These are phyloP conservation scores for Leccinum disarticulatum DNA, from an alignment of 768 basidiomycete species.

Conservation along the genomic window DNA sequence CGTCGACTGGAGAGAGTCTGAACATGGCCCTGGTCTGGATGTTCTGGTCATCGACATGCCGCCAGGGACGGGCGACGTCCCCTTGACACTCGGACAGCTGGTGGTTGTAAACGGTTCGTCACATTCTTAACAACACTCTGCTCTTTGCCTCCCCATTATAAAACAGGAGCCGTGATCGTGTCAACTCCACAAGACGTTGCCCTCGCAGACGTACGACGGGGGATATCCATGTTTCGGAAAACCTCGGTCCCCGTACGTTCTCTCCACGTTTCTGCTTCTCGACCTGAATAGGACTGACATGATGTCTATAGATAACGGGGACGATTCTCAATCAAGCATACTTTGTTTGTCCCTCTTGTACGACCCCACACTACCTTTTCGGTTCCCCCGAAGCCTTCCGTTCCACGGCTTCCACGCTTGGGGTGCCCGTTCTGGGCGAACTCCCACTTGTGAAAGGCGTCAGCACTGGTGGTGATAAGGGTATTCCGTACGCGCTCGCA, in stretches of 20 bases:
- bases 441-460: slow-evolving; percentile 78
- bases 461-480: slow-evolving; percentile 69
- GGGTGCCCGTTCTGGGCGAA: slow-evolving; percentile 69
- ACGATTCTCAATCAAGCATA: slow-evolving; percentile 86
- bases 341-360: slow-evolving; percentile 76
- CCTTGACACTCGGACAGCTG: slow-evolving; percentile 86
- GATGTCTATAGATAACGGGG: slow-evolving; percentile 67
- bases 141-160: neutral
- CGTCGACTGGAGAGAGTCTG: slow-evolving; percentile 74
- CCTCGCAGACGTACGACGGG: slow-evolving; percentile 87
- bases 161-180: slow-evolving; percentile 83
- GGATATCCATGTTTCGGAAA: slow-evolving; percentile 90
- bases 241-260: slow-evolving; percentile 76
- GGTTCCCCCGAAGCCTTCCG: slow-evolving; percentile 69
- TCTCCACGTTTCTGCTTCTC: neutral
- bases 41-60: slow-evolving; percentile 94
- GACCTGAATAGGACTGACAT: neutral
- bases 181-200: slow-evolving; percentile 97
- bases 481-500: slow-evolving; percentile 51
- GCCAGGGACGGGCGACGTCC: slow-evolving; percentile 96
- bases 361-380: slow-evolving; percentile 60
- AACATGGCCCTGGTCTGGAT: slow-evolving; percentile 56
- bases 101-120: slow-evolving; percentile 76
- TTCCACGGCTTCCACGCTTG: slow-evolving; percentile 53
- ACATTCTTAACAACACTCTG: neutral